Conservation (phyloP, 2,329 filamentous ascomycete species). For the Akanthomyces lecanii region DNA sequence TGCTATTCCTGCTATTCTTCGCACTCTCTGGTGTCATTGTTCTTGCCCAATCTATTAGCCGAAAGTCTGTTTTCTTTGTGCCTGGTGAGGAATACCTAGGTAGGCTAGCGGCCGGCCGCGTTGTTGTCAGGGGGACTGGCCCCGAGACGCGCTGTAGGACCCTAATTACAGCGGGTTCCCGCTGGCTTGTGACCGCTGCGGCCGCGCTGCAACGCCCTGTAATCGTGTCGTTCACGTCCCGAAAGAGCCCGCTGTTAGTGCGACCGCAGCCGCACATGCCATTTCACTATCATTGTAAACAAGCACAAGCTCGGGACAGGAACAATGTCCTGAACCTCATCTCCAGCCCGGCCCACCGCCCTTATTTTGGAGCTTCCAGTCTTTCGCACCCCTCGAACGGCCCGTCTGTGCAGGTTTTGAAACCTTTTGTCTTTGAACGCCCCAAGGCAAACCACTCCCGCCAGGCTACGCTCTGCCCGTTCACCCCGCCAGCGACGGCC, state of each 20-base stretch:
- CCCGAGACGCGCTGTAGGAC: neutral
- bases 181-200: neutral
- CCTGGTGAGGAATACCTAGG: neutral
- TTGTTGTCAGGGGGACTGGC: slow-evolving; percentile 14
- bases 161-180: neutral
- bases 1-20: too few relatives aligned
- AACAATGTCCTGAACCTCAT: slow-evolving; percentile 15
- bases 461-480: neutral
- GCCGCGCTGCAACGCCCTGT: neutral
- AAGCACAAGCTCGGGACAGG: neutral
- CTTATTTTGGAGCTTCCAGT: neutral
- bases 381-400: slow-evolving; percentile 11
- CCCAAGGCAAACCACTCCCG: slow-evolving; percentile 8
- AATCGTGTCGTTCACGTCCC: neutral
- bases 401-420: slow-evolving; percentile 12
- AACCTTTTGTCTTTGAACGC: slow-evolving; percentile 1
- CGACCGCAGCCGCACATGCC: neutral
- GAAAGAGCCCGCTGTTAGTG: slow-evolving; percentile 13
- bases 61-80: slow-evolving; percentile 9
- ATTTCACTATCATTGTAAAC: slow-evolving; percentile 11
- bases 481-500: slow-evolving; percentile 7
- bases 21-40: neutral
- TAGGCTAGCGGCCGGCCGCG: neutral
- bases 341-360: slow-evolving; percentile 13
- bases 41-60: neutral